Base-by-base conservation (phyloP, 352 stramenopile species). In the Thraustotheca clavata region DNA sequence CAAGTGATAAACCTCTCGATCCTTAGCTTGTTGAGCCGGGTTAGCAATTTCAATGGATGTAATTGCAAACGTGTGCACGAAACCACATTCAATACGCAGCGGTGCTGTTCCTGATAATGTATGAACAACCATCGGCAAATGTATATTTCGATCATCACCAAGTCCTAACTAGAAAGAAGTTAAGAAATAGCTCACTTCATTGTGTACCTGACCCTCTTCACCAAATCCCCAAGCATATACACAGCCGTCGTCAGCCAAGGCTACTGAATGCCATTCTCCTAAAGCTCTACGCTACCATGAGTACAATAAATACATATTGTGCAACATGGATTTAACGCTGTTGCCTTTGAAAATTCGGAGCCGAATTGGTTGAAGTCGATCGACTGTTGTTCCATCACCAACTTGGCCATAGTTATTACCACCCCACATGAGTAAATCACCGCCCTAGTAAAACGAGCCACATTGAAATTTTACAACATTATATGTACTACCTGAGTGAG, bases 261-360 rank as follows among this genome's bases (percentile, higher is more conserved):
- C 77, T 68, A 83, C 77, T 34, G 79, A 89, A 61, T 89, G 79
- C 80, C 78, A 88, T 66, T 89, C 78, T 4, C 78, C 79, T 49
- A 87, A 77, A 18, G 78, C 69, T 54, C 48, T 85, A 76, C 24
- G 57, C 27, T 39, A 8, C 11, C 31, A 46, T 59, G 16, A 59
- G 49, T 27, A 43, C 46, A 52, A 7, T 59, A 40, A 2, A 8
- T 26, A 39, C 22, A 14, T 12, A 24, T 59, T 16, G 0, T 41
- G 14, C 20, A 16, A 65, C 57, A 65, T 65, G 16, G 57, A 20
- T 34, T 16, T 12, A 16, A 84, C 76, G 20, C 67, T 57, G 34
- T 77, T 80, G 29, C 72, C 66, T 18, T 65, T 22, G 12, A 87
- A 68, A 8, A 83, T 27, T 3, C 76, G 74, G 33, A 89, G 70